A percentile compares a stretch with the other conserved stretches of the same genome.
phyloP scores from a whole-genome alignment of 192 early-diverging fungal genomes.

The Dimargaris xerosporica region DNA sequence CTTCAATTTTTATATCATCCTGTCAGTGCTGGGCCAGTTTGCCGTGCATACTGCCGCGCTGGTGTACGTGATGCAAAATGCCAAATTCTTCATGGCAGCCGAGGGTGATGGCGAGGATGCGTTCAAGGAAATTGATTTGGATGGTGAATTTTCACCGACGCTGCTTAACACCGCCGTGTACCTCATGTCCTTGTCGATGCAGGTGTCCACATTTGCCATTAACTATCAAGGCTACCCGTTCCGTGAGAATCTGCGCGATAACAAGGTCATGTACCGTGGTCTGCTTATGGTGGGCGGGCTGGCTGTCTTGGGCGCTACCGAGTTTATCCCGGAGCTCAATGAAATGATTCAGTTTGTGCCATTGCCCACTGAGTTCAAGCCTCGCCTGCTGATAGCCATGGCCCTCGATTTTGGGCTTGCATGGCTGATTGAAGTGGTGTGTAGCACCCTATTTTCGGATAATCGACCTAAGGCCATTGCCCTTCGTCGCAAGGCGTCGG shows the following conservation, averaged over 20 bases:
- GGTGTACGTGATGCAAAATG: constrained; percentile 56
- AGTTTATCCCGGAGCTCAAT: constrained; percentile 78
- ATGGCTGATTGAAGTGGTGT: constrained; percentile 63
- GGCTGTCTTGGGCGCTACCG: constrained; percentile 76
- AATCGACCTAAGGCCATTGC: constrained; percentile 74
- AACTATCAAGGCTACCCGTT: constrained; percentile 98
- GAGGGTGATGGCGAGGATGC: constrained; percentile 17
- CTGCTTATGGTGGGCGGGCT: constrained; percentile 70
- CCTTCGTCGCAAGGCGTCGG: not conserved
- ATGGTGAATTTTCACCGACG: constrained; percentile 86
- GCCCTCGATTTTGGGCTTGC: constrained; percentile 75
- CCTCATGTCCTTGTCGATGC: constrained; percentile 90
- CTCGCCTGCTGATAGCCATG: constrained; percentile 68
- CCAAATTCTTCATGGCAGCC: constrained; percentile 18
- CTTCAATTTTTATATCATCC: constrained; percentile 90
- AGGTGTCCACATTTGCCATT: constrained; percentile 98
- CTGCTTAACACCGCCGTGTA: constrained; percentile 94
- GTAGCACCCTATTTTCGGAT: constrained; percentile 69
- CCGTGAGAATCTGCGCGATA: constrained; percentile 82
- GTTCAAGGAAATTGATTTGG: constrained; percentile 43
- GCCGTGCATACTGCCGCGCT: constrained; percentile 79
- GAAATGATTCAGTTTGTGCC: constrained; percentile 77
- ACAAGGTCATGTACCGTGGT: constrained; percentile 84
- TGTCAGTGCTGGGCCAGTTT: constrained; percentile 92
- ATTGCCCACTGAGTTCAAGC: constrained; percentile 76